Base-by-base conservation (phyloP, 805 yeast species). In the Priceomyces haplophilus region DNA sequence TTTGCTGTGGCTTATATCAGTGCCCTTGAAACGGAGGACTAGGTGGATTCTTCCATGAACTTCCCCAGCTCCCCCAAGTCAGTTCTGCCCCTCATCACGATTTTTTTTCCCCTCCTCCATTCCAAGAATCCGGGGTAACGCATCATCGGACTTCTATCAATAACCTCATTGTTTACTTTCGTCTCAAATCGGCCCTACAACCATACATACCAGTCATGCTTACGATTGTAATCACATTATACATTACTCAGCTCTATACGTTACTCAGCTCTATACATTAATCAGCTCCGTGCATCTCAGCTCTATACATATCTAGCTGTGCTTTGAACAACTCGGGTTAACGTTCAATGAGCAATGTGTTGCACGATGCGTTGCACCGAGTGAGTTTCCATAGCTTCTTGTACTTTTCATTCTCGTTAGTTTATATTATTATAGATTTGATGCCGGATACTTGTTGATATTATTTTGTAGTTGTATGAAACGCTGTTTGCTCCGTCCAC, bases 341-440 rank as follows among this genome's bases (percentile, higher is more conserved):
- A n/a, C n/a, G n/a, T n/a, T n/a, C n/a, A n/a, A n/a, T n/a, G n/a
- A n/a, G n/a, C n/a, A n/a, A n/a, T n/a, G n/a, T n/a, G n/a, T n/a
- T n/a, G n/a, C n/a, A n/a, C n/a, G n/a, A n/a, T n/a, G n/a, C n/a
- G n/a, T n/a, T n/a, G n/a, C n/a, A n/a, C n/a, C n/a, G n/a, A n/a
- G n/a, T n/a, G n/a, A n/a, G 8, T 21, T 21, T 21, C 24, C 24
- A 8, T 21, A 21, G 8, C 24, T 21, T 21, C 6, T 21, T 21
- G 24, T 21, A 6, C 24, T 21, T 21, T 7, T 21, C 8, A 8
- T 21, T n/a, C 31, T 7, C 3, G n/a, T 43, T 40, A 58, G 43
- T 58, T 58, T 13, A 58, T 51, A 34, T 58, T 58, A 32, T 55
- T 55, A 44, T 55, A 55, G 48, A 56, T 52, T 37, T 52, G 51